Evolutionary conservation across 2,329 filamentous ascomycete genomes (phyloP).

Genomic region (Xylariaceae sp.): DNA sequence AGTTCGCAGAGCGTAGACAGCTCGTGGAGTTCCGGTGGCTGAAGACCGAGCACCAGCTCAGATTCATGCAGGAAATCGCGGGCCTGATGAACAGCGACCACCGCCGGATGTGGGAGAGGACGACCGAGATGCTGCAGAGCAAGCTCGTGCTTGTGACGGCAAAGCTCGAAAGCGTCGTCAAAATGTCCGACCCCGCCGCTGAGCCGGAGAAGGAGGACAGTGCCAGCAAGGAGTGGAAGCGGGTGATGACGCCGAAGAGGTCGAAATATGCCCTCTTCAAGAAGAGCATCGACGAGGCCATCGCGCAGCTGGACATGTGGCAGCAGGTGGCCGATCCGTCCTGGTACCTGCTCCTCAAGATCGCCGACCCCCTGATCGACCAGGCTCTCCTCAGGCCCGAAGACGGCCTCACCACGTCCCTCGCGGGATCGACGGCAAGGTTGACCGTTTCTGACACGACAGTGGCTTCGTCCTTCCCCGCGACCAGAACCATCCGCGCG

Average conservation of each 20-base stretch:
- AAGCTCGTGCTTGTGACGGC: background rate
- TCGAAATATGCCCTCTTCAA: slow-evolving; percentile 3
- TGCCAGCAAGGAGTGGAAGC: too few relatives aligned
- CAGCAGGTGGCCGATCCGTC: slow-evolving; percentile 4
- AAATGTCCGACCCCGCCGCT: background rate
- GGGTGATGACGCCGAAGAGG: background rate
- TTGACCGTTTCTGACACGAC: too few relatives aligned
- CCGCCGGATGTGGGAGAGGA: slow-evolving; percentile 1
- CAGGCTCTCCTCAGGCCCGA: too few relatives aligned
- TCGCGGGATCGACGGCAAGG: too few relatives aligned
- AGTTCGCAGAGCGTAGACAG: background rate
- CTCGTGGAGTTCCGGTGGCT: background rate
- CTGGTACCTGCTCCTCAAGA: slow-evolving; percentile 6
- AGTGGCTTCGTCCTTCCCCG: too few relatives aligned
- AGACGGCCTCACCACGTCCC: too few relatives aligned
- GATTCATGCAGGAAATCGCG: slow-evolving; percentile 1
- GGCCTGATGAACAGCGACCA: background rate
- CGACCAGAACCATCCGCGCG: too few relatives aligned
- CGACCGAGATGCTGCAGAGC: background rate
- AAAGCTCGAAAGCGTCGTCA: background rate
- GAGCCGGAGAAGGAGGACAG: background rate
- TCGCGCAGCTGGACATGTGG: slow-evolving; percentile 5
- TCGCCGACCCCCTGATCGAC: background rate
- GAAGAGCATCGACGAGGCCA: slow-evolving; percentile 3
- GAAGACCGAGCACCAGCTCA: background rate